A percentile compares a stretch with the other conserved stretches of the same genome.
phyloP scores from a whole-genome alignment of 2,329 filamentous ascomycete genomes.

The Capronia epimyces region DNA sequence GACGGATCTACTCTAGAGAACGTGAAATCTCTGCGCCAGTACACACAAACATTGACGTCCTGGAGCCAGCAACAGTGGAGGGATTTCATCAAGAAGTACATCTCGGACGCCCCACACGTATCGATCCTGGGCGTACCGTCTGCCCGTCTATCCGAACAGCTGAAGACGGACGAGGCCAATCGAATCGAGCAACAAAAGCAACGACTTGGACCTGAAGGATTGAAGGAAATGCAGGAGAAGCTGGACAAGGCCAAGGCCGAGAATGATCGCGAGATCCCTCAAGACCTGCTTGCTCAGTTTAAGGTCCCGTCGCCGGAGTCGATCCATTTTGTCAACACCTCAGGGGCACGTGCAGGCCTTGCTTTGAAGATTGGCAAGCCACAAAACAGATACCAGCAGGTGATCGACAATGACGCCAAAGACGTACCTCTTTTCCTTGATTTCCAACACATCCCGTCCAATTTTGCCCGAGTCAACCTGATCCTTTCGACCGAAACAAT shows the following conservation, averaged over 20 bases:
- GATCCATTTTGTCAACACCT: constrained; percentile 89
- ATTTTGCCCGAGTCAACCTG: constrained; percentile 80
- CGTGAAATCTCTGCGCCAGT: constrained; percentile 49
- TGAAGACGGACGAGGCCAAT: constrained; percentile 74
- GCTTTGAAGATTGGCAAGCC: constrained; percentile 65
- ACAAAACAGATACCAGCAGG: constrained; percentile 65
- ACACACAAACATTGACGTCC: constrained; percentile 59
- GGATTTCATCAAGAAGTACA: constrained; percentile 73
- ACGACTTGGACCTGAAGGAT: constrained; percentile 72
- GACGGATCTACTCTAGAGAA: constrained; percentile 70
- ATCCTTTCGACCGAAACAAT: constrained; percentile 73
- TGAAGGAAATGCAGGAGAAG: constrained; percentile 67
- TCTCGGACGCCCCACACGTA: constrained; percentile 77
- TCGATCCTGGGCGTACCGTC: constrained; percentile 87
- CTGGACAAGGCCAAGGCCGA: constrained; percentile 78
- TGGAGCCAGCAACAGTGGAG: constrained; percentile 87
- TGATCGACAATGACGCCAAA: constrained; percentile 64
- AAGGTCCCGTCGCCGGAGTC: constrained; percentile 78
- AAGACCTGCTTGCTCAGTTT: constrained; percentile 73
- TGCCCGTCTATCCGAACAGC: constrained; percentile 66
- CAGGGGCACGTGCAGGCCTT: constrained; percentile 73
- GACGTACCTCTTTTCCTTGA: constrained; percentile 82
- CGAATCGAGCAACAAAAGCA: constrained; percentile 74
- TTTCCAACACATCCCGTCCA: constrained; percentile 89
- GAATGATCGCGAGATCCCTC: constrained; percentile 82